phyloP scores from a whole-genome alignment of 2,329 filamentous ascomycete genomes.

The Colletotrichum sp. region DNA sequence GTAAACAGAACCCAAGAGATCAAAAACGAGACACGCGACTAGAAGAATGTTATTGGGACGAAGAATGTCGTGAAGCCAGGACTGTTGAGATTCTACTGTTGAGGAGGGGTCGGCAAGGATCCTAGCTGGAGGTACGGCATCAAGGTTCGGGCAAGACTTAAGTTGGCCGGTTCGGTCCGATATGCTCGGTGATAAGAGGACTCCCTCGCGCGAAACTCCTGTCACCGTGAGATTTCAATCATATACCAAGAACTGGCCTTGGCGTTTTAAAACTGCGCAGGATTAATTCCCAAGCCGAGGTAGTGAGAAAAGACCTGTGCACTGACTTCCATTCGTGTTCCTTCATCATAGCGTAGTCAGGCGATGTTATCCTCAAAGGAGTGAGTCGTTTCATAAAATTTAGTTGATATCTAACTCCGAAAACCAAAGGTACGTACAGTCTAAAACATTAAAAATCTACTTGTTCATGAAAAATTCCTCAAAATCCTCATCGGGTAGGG shows the following conservation, averaged over 20 bases:
- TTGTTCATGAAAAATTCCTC: conserved; percentile 25
- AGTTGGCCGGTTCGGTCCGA: not conserved
- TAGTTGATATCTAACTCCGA: not conserved
- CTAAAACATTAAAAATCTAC: not conserved
- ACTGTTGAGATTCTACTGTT: not conserved
- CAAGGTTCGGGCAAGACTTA: not conserved
- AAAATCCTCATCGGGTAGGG: conserved; percentile 26
- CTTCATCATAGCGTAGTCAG: not conserved
- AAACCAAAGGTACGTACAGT: not conserved
- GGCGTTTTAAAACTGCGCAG: not conserved
- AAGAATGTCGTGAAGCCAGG: not conserved
- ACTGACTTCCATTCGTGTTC: not conserved
- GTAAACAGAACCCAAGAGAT: not conserved
- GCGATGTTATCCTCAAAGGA: not conserved
- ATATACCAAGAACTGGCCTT: not conserved
- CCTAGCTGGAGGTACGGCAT: not conserved
- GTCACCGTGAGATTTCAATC: not conserved
- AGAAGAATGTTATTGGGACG: not conserved
- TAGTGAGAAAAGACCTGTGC: not conserved
- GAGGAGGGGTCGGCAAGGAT: not conserved
- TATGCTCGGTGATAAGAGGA: not conserved
- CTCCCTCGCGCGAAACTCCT: not conserved
- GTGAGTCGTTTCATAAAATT: not conserved
- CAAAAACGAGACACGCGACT: not conserved
- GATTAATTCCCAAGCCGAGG: not conserved